These are phyloP conservation scores for Lyophyllum semitale DNA, from an alignment of 768 basidiomycete genomes.

Conservation along the genomic window DNA sequence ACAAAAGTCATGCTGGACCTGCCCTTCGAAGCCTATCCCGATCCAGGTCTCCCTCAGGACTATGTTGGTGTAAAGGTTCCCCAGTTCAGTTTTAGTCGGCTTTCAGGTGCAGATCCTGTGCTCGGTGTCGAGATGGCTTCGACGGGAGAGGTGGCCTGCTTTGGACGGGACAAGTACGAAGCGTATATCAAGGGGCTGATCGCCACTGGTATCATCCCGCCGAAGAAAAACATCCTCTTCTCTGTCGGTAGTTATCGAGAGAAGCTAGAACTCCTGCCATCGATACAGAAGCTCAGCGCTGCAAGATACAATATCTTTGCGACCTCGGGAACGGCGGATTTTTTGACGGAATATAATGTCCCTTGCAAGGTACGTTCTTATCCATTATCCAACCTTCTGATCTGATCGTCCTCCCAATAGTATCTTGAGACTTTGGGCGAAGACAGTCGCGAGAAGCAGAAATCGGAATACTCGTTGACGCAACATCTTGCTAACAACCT, in stretches of 20 bases:
- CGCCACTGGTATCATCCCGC: slow-evolving; percentile 91
- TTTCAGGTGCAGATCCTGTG: slow-evolving; percentile 98
- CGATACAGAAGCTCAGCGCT: slow-evolving; percentile 90
- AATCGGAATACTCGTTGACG: slow-evolving; percentile 96
- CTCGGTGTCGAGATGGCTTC: slow-evolving; percentile 99
- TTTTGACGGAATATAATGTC: slow-evolving; percentile 94
- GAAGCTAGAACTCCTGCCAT: slow-evolving; percentile 94
- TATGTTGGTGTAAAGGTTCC: slow-evolving; percentile 99
- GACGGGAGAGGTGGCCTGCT: slow-evolving; percentile 98
- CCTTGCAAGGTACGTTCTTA: slow-evolving; percentile 79
- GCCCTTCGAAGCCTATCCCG: slow-evolving; percentile 89
- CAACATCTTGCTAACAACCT: slow-evolving; percentile 96
- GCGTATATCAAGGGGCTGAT: slow-evolving; percentile 97
- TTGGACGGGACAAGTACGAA: slow-evolving; percentile 96
- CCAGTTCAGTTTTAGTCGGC: slow-evolving; percentile 97
- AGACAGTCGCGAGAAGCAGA: slow-evolving; percentile 74
- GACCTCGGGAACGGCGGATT: slow-evolving; percentile 96
- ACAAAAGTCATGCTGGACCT: slow-evolving; percentile 97
- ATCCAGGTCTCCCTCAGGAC: slow-evolving; percentile 80
- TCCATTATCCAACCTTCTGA: neutral
- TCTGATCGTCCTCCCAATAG: slow-evolving; percentile 34
- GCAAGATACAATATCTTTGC: slow-evolving; percentile 97
- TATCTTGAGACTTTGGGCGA: slow-evolving; percentile 89
- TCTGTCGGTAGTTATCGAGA: slow-evolving; percentile 97
- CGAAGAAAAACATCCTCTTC: slow-evolving; percentile 97